phyloP scores from a whole-genome alignment of 495 filamentous ascomycete genomes.

The Durotheca rogersii region DNA sequence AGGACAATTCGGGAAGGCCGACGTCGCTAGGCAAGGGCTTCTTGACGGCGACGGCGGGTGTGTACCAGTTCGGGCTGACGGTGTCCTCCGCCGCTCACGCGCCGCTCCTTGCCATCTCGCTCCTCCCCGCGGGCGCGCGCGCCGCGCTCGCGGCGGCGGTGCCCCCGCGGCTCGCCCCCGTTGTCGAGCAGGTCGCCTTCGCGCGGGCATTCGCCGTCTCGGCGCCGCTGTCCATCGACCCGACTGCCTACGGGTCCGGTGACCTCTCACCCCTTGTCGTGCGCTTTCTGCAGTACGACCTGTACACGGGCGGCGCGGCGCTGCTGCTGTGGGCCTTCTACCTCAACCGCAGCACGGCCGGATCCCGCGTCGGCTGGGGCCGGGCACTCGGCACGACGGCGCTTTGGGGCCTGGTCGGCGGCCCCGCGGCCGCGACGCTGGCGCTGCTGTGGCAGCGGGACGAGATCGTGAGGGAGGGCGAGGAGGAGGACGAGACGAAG shows the following conservation, averaged over 20 bases:
- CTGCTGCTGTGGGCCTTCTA: slow-evolving; percentile 57
- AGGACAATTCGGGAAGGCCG: slow-evolving; percentile 30
- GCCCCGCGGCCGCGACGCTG: slow-evolving; percentile 52
- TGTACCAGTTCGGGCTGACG: slow-evolving; percentile 56
- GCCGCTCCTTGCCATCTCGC: slow-evolving; percentile 41
- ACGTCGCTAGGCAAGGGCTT: slow-evolving; percentile 35
- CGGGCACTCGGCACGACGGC: slow-evolving; percentile 43
- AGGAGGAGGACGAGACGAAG: slow-evolving; percentile 20
- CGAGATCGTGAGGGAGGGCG: slow-evolving; percentile 17
- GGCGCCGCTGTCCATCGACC: slow-evolving; percentile 22
- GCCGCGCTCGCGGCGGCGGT: slow-evolving; percentile 39
- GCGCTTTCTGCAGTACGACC: slow-evolving; percentile 60
- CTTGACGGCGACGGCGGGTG: slow-evolving; percentile 43
- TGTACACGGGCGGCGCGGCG: slow-evolving; percentile 52
- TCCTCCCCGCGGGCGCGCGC: slow-evolving; percentile 40
- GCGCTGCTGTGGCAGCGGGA: slow-evolving; percentile 40
- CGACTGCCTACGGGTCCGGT: slow-evolving; percentile 36
- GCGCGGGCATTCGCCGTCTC: slow-evolving; percentile 31
- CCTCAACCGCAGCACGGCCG: slow-evolving; percentile 43
- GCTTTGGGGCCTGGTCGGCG: slow-evolving; percentile 46
- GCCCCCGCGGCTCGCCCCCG: slow-evolving; percentile 44
- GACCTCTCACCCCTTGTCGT: slow-evolving; percentile 52
- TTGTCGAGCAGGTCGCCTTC: slow-evolving; percentile 48
- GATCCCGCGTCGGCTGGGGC: slow-evolving; percentile 25
- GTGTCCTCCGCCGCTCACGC: slow-evolving; percentile 51